A percentile compares a stretch with the other conserved stretches of the same genome.
Conservation (phyloP, 805 yeast genomes). For the Kodamaea nitidulidarum region DNA sequence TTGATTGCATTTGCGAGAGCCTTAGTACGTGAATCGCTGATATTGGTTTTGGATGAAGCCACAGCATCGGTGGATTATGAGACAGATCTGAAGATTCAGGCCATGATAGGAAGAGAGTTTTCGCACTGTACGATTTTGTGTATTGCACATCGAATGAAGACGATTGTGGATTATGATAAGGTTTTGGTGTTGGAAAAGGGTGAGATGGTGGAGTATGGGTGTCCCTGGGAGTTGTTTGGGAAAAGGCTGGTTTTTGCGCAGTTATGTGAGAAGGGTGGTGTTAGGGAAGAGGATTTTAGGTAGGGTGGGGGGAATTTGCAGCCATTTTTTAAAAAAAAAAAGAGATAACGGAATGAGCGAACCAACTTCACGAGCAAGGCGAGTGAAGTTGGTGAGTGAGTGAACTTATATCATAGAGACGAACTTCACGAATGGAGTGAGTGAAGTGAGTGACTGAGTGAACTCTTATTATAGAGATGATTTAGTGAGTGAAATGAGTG, state of each 20-base stretch:
- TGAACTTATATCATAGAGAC: too few relatives aligned
- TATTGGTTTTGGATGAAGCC: constrained; percentile 82
- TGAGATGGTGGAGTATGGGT: constrained; percentile 66
- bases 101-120: constrained; percentile 69
- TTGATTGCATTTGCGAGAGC: constrained; percentile 81
- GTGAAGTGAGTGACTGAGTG: too few relatives aligned
- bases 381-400: too few relatives aligned
- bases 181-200: constrained; percentile 83
- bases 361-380: too few relatives aligned
- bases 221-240: constrained; percentile 58
- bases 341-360: too few relatives aligned
- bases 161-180: constrained; percentile 70
- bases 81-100: constrained; percentile 75
- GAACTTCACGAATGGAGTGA: too few relatives aligned
- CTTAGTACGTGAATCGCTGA: constrained; percentile 66
- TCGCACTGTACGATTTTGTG: constrained; percentile 70
- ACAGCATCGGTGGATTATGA: constrained; percentile 79
- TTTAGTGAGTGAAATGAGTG: too few relatives aligned
- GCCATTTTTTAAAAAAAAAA: too few relatives aligned
- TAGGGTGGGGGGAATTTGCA: too few relatives aligned
- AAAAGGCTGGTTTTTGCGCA: constrained; percentile 52
- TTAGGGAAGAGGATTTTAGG: constrained; percentile 43
- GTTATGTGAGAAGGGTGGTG: constrained; percentile 59
- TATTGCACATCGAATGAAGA: constrained; percentile 81
- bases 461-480: too few relatives aligned